A percentile compares a stretch with the other conserved stretches of the same genome.
Evolutionary conservation across 164 flowering plant genomes (phyloP).

Genomic region (Umbilicus rupestris): DNA sequence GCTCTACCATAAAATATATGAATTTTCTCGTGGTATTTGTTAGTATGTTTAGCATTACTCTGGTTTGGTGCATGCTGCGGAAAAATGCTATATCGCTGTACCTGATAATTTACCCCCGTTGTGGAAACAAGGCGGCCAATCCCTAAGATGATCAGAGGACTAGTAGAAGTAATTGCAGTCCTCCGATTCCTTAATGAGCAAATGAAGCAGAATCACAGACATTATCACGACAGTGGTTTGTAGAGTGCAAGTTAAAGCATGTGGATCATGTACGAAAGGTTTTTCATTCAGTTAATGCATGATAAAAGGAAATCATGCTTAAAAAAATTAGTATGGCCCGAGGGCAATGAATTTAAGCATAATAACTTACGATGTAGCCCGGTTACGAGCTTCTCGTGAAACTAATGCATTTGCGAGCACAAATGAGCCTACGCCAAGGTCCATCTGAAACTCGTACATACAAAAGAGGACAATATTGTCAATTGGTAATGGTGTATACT

Average conservation of each 20-base stretch:
- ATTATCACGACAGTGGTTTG: not conserved
- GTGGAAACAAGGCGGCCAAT: slow-evolving; percentile 73
- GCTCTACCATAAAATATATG: not conserved
- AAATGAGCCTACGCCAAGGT: slow-evolving; percentile 92
- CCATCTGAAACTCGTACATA: slow-evolving; percentile 62
- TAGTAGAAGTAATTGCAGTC: slow-evolving; percentile 39
- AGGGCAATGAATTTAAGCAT: no score
- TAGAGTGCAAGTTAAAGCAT: not conserved
- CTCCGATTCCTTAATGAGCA: slow-evolving; percentile 43
- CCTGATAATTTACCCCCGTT: slow-evolving; percentile 80
- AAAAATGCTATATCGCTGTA: slow-evolving; percentile 16
- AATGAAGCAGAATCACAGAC: slow-evolving; percentile 7
- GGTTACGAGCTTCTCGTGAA: slow-evolving; percentile 78
- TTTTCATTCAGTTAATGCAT: not conserved
- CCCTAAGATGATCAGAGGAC: slow-evolving; percentile 72
- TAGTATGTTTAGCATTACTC: no score
- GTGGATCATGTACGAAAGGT: not conserved
- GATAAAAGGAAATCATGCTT: no score
- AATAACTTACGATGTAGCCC: slow-evolving; percentile 40
- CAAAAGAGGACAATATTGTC: not conserved
- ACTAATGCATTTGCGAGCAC: slow-evolving; percentile 74
- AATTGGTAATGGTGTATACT: no score
- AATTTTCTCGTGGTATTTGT: not conserved
- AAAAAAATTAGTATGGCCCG: no score
- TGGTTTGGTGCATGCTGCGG: not conserved